phyloP scores from a whole-genome alignment of 2,329 filamentous ascomycete species.

The Sporothrix curviconia region DNA sequence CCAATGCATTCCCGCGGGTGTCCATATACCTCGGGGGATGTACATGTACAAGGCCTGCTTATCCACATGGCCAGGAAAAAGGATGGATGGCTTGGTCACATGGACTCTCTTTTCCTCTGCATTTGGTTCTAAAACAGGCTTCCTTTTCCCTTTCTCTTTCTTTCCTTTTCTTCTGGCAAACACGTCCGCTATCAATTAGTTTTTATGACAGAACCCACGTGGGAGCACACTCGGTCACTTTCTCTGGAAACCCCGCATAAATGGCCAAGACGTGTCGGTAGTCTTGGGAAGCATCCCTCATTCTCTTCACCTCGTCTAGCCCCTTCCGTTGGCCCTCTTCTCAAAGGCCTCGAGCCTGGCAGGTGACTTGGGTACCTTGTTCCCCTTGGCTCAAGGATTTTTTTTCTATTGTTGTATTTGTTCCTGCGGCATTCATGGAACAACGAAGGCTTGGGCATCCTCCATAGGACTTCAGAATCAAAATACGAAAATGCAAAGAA shows the following conservation, averaged over 20 bases:
- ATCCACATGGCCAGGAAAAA: too few relatives aligned
- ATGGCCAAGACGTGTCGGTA: background rate
- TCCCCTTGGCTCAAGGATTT: too few relatives aligned
- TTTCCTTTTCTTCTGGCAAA: background rate
- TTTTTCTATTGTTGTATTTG: too few relatives aligned
- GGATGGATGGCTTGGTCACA: background rate
- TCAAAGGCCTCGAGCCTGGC: too few relatives aligned
- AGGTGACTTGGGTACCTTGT: too few relatives aligned
- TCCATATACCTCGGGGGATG: too few relatives aligned
- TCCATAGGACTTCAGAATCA: too few relatives aligned
- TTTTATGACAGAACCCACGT: conserved; percentile 1
- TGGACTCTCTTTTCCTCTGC: background rate
- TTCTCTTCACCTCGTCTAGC: background rate
- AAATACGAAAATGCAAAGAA: background rate
- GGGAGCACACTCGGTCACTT: background rate
- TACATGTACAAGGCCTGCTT: too few relatives aligned
- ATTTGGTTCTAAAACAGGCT: too few relatives aligned
- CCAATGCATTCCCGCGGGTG: too few relatives aligned
- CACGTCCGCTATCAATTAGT: background rate
- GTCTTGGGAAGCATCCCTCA: background rate
- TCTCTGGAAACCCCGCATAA: background rate
- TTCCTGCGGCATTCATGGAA: too few relatives aligned
- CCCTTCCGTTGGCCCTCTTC: background rate
- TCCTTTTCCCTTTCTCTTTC: background rate
- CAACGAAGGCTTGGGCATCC: background rate